These are phyloP conservation scores for Santalum album DNA, from an alignment of 164 flowering plant genomes.

Conservation along the genomic window DNA sequence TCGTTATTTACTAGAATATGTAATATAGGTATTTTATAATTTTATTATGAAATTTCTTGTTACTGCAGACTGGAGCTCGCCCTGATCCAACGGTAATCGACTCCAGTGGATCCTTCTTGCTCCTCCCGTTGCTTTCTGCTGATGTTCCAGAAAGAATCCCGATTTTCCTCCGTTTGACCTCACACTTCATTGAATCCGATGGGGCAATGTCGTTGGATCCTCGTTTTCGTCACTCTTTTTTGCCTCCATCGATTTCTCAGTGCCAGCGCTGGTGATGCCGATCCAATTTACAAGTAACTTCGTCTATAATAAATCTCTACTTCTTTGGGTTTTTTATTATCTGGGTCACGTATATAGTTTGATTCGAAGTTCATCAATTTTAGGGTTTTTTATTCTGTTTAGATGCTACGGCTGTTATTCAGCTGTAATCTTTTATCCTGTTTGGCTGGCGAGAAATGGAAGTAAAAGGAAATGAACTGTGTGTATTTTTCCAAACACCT, in stretches of 20 bases:
- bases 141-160: not conserved
- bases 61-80: too few relatives aligned
- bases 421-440: not conserved
- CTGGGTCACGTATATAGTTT: not conserved
- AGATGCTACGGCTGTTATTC: too few relatives aligned
- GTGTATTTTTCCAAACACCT: too few relatives aligned
- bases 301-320: not conserved
- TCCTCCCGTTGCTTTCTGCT: not conserved
- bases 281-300: conserved; percentile 57
- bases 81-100: not conserved
- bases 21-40: too few relatives aligned
- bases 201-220: conserved; percentile 8
- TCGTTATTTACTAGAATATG: too few relatives aligned
- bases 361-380: not conserved
- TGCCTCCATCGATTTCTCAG: conserved; percentile 17
- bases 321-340: too few relatives aligned
- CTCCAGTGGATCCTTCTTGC: not conserved
- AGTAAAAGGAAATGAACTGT: too few relatives aligned
- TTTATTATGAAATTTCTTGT: too few relatives aligned
- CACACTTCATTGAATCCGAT: not conserved
- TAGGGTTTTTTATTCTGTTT: not conserved
- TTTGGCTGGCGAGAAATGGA: not conserved
- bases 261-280: conserved; percentile 63
- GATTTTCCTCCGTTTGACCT: not conserved
- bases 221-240: conserved; percentile 8